phyloP scores from a whole-genome alignment of 768 basidiomycete species.

The Kwoniella botswanensis region DNA sequence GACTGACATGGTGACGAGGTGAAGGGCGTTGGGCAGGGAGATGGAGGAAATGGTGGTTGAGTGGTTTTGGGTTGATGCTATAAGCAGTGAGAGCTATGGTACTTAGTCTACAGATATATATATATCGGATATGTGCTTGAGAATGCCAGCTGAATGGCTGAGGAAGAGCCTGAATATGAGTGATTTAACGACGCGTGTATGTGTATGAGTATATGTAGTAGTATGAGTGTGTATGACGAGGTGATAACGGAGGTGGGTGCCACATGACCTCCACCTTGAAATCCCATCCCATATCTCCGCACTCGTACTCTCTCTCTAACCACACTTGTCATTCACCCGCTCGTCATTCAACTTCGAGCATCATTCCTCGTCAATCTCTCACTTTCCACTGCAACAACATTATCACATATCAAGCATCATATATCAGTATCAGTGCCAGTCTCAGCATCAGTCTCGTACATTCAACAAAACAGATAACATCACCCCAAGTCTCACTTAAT shows the following conservation, averaged over 20 bases:
- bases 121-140: not conserved
- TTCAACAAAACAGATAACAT: not conserved
- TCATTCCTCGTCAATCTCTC: conserved; percentile 3
- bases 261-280: conserved; percentile 24
- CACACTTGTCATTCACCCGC: not conserved
- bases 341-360: not conserved
- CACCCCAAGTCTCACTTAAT: too few species aligned
- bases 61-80: not conserved
- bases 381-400: not conserved
- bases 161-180: not conserved
- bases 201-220: too few species aligned
- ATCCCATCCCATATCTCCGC: conserved; percentile 10
- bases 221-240: conserved; percentile 10
- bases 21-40: conserved; percentile 21
- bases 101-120: too few species aligned
- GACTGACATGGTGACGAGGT: conserved; percentile 34
- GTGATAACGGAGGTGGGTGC: conserved; percentile 11
- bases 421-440: not conserved
- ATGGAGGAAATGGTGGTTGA: conserved; percentile 22
- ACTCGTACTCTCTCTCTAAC: not conserved
- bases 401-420: not conserved
- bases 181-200: conserved; percentile 26
- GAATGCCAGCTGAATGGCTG: not conserved
- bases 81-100: too few species aligned
- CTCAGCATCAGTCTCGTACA: conserved; percentile 1